Evolutionary conservation across 2,329 filamentous ascomycete genomes (phyloP).

Genomic region (Teratosphaeria pseudoeucalypti): DNA sequence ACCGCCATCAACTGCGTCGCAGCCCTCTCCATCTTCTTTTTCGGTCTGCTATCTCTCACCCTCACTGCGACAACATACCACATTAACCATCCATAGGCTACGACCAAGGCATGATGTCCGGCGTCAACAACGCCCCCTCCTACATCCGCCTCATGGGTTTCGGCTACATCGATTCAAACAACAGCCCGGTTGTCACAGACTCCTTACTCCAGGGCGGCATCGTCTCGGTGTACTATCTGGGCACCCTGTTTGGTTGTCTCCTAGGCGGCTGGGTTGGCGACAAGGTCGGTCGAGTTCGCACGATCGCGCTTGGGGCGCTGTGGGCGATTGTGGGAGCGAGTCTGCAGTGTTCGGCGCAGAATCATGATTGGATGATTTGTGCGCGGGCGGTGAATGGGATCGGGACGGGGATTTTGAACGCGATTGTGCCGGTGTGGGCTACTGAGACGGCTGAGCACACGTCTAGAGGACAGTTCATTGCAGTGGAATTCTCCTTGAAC

Average conservation of each 20-base stretch:
- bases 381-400: constrained; percentile 29
- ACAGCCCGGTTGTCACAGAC: constrained; percentile 43
- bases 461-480: constrained; percentile 51
- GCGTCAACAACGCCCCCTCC: constrained; percentile 55
- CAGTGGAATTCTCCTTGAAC: constrained; percentile 63
- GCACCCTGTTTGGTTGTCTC: constrained; percentile 53
- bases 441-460: constrained; percentile 60
- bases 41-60: constrained; percentile 27
- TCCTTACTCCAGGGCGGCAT: constrained; percentile 54
- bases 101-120: constrained; percentile 47
- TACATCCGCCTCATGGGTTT: constrained; percentile 57
- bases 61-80: not conserved
- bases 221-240: constrained; percentile 49
- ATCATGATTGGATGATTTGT: constrained; percentile 53
- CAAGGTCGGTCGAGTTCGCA: constrained; percentile 50
- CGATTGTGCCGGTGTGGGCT: constrained; percentile 61
- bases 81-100: constrained; percentile 4
- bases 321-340: constrained; percentile 42
- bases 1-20: constrained; percentile 54
- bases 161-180: constrained; percentile 42
- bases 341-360: constrained; percentile 56
- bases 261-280: constrained; percentile 56
- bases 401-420: constrained; percentile 60
- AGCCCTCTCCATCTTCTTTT: constrained; percentile 58
- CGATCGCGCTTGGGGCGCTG: constrained; percentile 48